These are phyloP conservation scores for Aspergillus puulaauensis DNA, from an alignment of 2,329 filamentous ascomycete genomes.

Conservation along the genomic window DNA sequence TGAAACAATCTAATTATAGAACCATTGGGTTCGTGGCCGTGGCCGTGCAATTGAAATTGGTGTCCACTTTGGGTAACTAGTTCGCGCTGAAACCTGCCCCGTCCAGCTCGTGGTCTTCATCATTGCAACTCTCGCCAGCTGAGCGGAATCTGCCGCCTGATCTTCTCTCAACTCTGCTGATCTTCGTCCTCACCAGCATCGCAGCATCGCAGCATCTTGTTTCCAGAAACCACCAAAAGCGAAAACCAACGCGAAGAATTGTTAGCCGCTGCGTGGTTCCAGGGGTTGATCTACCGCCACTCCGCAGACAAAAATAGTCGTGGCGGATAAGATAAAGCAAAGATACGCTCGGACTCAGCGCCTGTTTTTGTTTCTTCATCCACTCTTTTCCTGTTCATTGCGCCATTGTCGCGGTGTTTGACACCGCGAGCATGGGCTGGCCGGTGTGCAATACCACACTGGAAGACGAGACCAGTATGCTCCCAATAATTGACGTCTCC, in stretches of 20 bases:
- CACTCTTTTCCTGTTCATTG: conserved; percentile 11
- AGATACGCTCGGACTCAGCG: neutral
- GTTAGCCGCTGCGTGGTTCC: conserved; percentile 3
- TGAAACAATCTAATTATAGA: conserved; percentile 1
- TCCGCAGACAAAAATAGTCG: conserved; percentile 3
- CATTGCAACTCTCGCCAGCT: neutral
- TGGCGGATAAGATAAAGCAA: conserved; percentile 12
- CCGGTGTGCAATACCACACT: conserved; percentile 52
- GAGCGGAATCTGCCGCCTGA: neutral
- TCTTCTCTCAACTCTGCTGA: neutral
- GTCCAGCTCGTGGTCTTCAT: neutral
- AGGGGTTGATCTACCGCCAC: conserved; percentile 16
- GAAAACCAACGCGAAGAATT: conserved; percentile 4
- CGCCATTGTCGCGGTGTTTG: conserved; percentile 3
- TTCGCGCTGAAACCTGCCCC: neutral
- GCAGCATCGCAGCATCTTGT: too few relatives aligned
- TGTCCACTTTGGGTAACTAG: neutral
- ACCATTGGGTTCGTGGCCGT: neutral
- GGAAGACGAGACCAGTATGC: conserved; percentile 46
- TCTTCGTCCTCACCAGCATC: neutral
- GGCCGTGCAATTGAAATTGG: too few relatives aligned
- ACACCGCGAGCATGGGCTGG: conserved; percentile 40
- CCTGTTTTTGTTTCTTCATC: conserved; percentile 2
- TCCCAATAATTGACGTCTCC: neutral
- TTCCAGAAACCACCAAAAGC: neutral